Conservation (phyloP, 108 stramenopile genomes). For the Pelagomonas calceolata region DNA sequence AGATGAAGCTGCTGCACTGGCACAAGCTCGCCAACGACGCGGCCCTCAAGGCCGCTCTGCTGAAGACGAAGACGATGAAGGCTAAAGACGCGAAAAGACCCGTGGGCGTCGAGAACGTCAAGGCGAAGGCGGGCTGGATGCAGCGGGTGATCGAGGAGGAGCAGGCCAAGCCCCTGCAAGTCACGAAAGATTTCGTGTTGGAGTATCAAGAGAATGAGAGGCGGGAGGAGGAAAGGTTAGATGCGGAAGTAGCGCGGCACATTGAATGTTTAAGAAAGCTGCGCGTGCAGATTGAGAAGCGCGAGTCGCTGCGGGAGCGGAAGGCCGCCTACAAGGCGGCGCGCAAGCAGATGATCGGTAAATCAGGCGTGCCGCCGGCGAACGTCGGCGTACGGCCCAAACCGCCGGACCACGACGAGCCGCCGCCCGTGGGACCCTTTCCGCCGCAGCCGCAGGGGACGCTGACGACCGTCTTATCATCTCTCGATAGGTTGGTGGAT, state of each 20-base stretch:
- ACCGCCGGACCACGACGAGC: not conserved
- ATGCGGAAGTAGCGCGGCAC: conserved; percentile 34
- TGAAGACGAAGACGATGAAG: conserved; percentile 42
- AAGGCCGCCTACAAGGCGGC: conserved; percentile 21
- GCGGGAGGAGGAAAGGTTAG: conserved; percentile 22
- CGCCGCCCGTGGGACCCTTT: not conserved
- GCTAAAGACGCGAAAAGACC: conserved; percentile 9
- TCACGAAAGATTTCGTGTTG: conserved; percentile 24
- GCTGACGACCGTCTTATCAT: conserved; percentile 30
- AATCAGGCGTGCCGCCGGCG: not conserved
- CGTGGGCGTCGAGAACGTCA: not conserved
- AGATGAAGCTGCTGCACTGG: conserved; percentile 53
- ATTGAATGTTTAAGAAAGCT: conserved; percentile 28
- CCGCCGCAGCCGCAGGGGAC: conserved; percentile 10
- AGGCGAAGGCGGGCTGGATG: conserved; percentile 36
- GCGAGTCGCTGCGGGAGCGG: conserved; percentile 1
- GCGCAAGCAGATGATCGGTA: conserved; percentile 12
- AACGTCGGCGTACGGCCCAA: no score
- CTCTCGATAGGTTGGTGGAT: conserved; percentile 40
- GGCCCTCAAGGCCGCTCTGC: conserved; percentile 47
- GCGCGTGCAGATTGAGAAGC: conserved; percentile 14
- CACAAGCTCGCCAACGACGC: conserved; percentile 57
- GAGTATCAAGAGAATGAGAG: conserved; percentile 25
- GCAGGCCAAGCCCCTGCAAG: conserved; percentile 41
- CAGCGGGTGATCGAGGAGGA: conserved; percentile 44